phyloP scores from a whole-genome alignment of 805 yeast genomes.

The Allodekkera sacchari region DNA sequence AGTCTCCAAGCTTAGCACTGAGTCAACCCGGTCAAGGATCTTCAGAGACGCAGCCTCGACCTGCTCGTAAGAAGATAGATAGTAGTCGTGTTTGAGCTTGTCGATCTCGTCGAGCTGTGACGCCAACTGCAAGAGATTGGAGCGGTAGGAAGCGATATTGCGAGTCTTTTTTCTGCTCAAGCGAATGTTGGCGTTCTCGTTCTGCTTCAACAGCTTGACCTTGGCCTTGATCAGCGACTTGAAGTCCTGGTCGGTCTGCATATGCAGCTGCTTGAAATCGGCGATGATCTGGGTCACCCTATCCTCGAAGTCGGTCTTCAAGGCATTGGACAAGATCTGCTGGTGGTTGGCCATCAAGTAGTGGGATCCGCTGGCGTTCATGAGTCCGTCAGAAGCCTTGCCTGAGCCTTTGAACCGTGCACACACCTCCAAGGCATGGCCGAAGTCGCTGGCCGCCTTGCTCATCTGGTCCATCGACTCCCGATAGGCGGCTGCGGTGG shows the following conservation, averaged over 20 bases:
- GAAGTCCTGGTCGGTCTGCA: conserved; percentile 43
- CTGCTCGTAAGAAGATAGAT: conserved; percentile 51
- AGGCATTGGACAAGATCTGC: conserved; percentile 52
- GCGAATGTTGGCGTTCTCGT: conserved; percentile 54
- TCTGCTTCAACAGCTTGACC: conserved; percentile 42
- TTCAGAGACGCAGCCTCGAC: conserved; percentile 54
- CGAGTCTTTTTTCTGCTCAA: conserved; percentile 53
- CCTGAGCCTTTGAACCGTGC: conserved; percentile 59
- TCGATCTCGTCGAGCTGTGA: conserved; percentile 75
- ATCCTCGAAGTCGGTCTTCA: conserved; percentile 45
- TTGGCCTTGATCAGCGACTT: conserved; percentile 44
- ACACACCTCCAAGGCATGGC: conserved; percentile 56
- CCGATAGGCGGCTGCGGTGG: conserved; percentile 38
- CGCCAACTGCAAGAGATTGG: conserved; percentile 59
- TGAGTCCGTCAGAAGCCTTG: conserved; percentile 50
- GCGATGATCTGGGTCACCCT: conserved; percentile 41
- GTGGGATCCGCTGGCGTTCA: conserved; percentile 71
- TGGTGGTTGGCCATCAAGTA: conserved; percentile 71
- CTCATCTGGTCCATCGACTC: conserved; percentile 40
- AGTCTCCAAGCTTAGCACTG: conserved; percentile 68
- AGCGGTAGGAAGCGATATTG: conserved; percentile 59
- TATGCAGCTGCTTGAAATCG: conserved; percentile 35
- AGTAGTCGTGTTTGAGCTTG: conserved; percentile 64
- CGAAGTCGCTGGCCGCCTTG: conserved; percentile 61
- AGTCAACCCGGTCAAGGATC: conserved; percentile 48